phyloP scores from a whole-genome alignment of 768 basidiomycete species.

The Termitomyces sp. region DNA sequence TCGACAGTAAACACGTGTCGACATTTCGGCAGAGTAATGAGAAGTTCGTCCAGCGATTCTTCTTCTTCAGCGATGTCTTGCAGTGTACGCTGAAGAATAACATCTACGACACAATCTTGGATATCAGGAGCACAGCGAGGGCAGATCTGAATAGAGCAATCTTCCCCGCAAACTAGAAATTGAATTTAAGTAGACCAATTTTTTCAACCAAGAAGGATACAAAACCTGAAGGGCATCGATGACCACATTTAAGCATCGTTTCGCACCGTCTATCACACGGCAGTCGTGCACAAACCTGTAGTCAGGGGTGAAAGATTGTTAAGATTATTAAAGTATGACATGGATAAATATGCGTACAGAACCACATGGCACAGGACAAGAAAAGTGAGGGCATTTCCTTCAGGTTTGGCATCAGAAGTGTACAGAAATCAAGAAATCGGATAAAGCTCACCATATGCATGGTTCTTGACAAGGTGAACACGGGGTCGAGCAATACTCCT shows the following conservation, averaged over 20 bases:
- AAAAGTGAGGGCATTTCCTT: constrained; percentile 49
- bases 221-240: constrained; percentile 63
- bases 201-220: neutral
- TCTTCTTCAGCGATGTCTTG: constrained; percentile 38
- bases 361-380: constrained; percentile 61
- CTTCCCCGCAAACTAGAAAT: constrained; percentile 59
- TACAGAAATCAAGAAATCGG: neutral
- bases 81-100: constrained; percentile 49
- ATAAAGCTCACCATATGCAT: constrained; percentile 43
- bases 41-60: constrained; percentile 38
- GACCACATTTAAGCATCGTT: constrained; percentile 49
- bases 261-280: constrained; percentile 58
- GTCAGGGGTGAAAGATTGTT: neutral
- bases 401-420: neutral
- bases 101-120: constrained; percentile 46
- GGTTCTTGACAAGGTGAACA: constrained; percentile 61
- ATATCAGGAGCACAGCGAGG: constrained; percentile 38
- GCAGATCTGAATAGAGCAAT: constrained; percentile 52
- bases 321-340: neutral
- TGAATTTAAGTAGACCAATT: neutral
- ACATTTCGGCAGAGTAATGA: constrained; percentile 60
- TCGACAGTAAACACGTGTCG: constrained; percentile 66
- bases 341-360: constrained; percentile 42
- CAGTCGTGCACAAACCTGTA: constrained; percentile 55
- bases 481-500: constrained; percentile 38